Evolutionary conservation across 495 filamentous ascomycete genomes (phyloP), one percentile per base, ranked within the genome.

Genomic region (Podospora appendiculata): DNA sequence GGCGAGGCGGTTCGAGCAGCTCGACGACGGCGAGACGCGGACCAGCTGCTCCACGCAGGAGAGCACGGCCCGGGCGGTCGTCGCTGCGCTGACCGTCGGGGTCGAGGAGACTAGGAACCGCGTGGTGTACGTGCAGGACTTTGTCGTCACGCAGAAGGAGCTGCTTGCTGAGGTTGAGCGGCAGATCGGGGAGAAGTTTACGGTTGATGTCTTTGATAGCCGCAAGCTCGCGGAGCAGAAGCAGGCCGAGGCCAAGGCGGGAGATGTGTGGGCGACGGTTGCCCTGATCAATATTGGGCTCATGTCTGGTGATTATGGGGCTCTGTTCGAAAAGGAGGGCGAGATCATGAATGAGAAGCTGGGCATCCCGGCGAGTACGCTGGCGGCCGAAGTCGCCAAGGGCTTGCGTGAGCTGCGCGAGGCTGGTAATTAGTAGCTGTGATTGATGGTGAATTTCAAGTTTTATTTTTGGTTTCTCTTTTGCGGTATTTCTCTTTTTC

Each of bases 31-130:
- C 0, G 64, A 71, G 34, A 60, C 53, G 4, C 45, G 52, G 16
- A 68, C 75, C 51, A 76, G 72, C 19, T 56, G 60, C 14, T 73
- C 73, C 3, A 71, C 69, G 8, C 62, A 76, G 45, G 50, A 60
- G 12, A 68, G 66, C 18, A 59, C 74, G 8, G 73, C 61, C 7
- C 55, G 60, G 25, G 72, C 60, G 13, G 41, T 75, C 3, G 59
- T 65, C 5, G 62, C 58, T 5, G 60, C 65, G 19, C 48, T 77
- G 18, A 60, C 53, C 19, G 39, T n/a, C 33, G 53, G 67, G 32
- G 57, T 63, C 1, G 66, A 71, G 2, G 63, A 67, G 33, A 77
- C 73, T 36, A 67, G 63, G 54, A 77, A 76, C 47, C 60, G 53
- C 13, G 53, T 55, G 19, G 57, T 75, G 8, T 70, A 66, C 53